Evolutionary conservation across 169 alveolate species (phyloP).

Genomic region (Plasmodium malariae): DNA sequence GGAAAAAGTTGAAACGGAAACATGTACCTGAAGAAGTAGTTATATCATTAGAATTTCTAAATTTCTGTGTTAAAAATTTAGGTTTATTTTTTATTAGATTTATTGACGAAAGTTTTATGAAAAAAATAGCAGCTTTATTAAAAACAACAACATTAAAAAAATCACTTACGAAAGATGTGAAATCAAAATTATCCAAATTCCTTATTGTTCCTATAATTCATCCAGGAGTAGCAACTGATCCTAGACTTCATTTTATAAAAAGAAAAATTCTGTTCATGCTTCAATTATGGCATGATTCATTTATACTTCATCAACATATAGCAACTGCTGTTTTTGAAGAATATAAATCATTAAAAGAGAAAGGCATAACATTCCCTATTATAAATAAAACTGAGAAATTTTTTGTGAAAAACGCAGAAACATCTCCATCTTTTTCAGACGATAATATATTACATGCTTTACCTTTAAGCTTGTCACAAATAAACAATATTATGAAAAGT

Average conservation of each 20-base stretch:
- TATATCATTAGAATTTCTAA: constrained; percentile 82
- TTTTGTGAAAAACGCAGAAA: constrained; percentile 72
- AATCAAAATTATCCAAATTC: constrained; percentile 83
- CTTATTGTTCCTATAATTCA: constrained; percentile 82
- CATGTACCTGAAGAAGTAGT: constrained; percentile 85
- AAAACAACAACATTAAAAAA: constrained; percentile 79
- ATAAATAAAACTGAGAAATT: constrained; percentile 70
- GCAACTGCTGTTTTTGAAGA: constrained; percentile 81
- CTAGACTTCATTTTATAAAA: constrained; percentile 85
- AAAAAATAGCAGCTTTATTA: constrained; percentile 78
- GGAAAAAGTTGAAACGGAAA: constrained; percentile 82
- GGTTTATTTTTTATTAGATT: constrained; percentile 82
- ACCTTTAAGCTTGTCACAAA: constrained; percentile 66
- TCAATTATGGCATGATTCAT: constrained; percentile 85
- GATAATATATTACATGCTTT: constrained; percentile 59
- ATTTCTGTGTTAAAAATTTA: constrained; percentile 78
- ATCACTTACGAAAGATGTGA: constrained; percentile 82
- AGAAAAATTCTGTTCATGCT: constrained; percentile 82
- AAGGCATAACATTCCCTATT: constrained; percentile 80
- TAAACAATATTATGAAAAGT: constrained; percentile 60
- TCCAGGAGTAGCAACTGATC: constrained; percentile 88
- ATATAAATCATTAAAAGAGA: constrained; percentile 80
- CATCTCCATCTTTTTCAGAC: constrained; percentile 49
- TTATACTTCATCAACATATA: constrained; percentile 80
- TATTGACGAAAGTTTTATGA: constrained; percentile 84